These are phyloP conservation scores for Psidium friedrichsthalianum DNA, from an alignment of 345 rosid species.

Conservation along the genomic window DNA sequence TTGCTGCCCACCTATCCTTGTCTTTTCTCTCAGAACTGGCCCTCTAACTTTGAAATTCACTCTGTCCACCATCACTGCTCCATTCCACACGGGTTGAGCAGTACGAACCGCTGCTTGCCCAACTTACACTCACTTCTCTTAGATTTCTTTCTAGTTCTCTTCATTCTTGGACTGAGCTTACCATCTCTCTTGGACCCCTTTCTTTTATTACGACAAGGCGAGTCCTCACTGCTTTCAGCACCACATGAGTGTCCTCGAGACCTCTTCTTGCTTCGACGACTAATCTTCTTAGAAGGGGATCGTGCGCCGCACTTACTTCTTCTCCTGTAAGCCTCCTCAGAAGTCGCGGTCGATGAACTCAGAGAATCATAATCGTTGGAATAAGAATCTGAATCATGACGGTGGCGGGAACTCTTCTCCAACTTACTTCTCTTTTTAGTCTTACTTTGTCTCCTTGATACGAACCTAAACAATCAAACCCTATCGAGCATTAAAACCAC, in stretches of 20 bases:
- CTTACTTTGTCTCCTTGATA: constrained; percentile 42
- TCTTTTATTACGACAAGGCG: constrained; percentile 14
- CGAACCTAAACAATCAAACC: constrained; percentile 25
- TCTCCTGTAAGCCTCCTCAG: constrained; percentile 18
- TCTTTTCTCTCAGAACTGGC: constrained; percentile 20
- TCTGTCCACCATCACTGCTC: constrained; percentile 19
- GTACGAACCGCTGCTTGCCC: constrained; percentile 27
- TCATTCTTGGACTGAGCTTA: constrained; percentile 21
- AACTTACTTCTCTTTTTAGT: constrained; percentile 20
- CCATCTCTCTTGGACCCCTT: constrained; percentile 29
- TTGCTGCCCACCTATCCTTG: constrained; percentile 4
- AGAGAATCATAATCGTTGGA: constrained; percentile 31
- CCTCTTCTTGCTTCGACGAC: constrained; percentile 42
- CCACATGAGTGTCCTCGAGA: constrained; percentile 29
- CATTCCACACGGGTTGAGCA: constrained; percentile 25
- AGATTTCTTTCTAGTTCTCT: constrained; percentile 20
- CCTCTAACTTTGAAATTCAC: constrained; percentile 24
- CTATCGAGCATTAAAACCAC: no score
- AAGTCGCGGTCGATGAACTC: constrained; percentile 39
- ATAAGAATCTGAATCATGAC: constrained; percentile 24
- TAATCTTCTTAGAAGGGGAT: constrained; percentile 22
- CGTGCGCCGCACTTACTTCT: constrained; percentile 25
- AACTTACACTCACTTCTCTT: constrained; percentile 36
- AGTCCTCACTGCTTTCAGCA: constrained; percentile 30
- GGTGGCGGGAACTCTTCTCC: constrained; percentile 32